Evolutionary conservation across 371 early-diverging fungal genomes (phyloP).

Genomic region (Mortierella sp.): DNA sequence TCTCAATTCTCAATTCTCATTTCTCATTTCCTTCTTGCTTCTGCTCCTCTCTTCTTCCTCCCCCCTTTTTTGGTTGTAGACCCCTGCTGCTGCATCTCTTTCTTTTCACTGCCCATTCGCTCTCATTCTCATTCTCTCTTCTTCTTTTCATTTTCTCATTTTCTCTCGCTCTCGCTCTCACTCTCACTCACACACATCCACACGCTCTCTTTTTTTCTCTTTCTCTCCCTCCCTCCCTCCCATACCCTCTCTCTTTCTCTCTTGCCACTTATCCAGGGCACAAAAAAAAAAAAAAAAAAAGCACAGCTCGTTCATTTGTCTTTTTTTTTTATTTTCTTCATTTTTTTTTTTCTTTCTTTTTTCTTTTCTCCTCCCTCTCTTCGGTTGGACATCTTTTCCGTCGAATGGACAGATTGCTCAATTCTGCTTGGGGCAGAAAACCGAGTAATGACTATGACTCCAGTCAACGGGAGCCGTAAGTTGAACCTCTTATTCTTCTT

Average conservation of each 20-base stretch:
- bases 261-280: too few species aligned
- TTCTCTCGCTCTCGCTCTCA: too few species aligned
- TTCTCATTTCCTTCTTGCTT: too few species aligned
- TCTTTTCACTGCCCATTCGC: neutral
- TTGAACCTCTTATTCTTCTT: neutral
- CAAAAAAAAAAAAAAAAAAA: too few species aligned
- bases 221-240: neutral
- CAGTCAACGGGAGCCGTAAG: conserved; percentile 25
- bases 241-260: too few species aligned
- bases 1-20: too few species aligned
- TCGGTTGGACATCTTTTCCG: neutral
- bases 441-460: conserved; percentile 29
- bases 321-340: neutral
- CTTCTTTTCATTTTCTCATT: too few species aligned
- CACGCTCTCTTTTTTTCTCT: conserved; percentile 55
- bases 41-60: too few species aligned
- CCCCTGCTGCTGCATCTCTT: too few species aligned
- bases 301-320: neutral
- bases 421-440: conserved; percentile 41
- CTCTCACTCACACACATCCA: too few species aligned
- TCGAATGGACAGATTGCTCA: conserved; percentile 29
- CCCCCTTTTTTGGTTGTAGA: too few species aligned
- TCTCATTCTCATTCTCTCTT: too few species aligned
- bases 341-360: neutral
- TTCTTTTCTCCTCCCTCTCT: neutral